Conservation (phyloP, 176 grass and related monocot genomes). For the Aegilops sharonensis region DNA sequence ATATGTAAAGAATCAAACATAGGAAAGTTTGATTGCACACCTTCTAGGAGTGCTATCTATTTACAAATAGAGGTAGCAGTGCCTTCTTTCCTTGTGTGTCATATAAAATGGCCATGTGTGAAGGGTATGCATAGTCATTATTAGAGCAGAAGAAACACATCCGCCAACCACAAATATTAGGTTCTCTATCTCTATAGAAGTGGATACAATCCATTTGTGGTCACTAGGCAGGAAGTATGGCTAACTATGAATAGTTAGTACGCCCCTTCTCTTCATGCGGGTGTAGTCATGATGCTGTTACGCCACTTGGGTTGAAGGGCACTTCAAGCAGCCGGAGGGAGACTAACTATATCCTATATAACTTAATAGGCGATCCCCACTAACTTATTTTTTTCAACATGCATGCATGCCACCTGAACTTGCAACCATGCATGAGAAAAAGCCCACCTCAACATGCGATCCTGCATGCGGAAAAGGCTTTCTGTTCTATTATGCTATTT, state of each 20-base stretch:
- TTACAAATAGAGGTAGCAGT: not conserved
- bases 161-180: too few species aligned
- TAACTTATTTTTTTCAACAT: not conserved
- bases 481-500: too few species aligned
- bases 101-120: not conserved
- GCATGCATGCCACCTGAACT: not conserved
- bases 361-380: too few species aligned
- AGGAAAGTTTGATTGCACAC: not conserved
- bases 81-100: not conserved
- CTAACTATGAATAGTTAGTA: not conserved
- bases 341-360: not conserved
- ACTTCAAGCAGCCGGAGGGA: not conserved
- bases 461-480: too few species aligned
- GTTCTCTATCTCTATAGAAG: too few species aligned
- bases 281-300: not conserved
- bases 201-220: not conserved
- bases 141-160: not conserved
- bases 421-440: too few species aligned
- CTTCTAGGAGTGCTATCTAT: not conserved
- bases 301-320: not conserved
- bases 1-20: not conserved
- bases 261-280: not conserved
- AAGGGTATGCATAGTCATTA: not conserved
- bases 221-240: not conserved
- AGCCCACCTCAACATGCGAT: too few species aligned